Percentiles rank a stretch among this genome's conserved stretches.
Evolutionary conservation across 805 yeast species (phyloP).

Genomic region (Saturnispora silvae): DNA sequence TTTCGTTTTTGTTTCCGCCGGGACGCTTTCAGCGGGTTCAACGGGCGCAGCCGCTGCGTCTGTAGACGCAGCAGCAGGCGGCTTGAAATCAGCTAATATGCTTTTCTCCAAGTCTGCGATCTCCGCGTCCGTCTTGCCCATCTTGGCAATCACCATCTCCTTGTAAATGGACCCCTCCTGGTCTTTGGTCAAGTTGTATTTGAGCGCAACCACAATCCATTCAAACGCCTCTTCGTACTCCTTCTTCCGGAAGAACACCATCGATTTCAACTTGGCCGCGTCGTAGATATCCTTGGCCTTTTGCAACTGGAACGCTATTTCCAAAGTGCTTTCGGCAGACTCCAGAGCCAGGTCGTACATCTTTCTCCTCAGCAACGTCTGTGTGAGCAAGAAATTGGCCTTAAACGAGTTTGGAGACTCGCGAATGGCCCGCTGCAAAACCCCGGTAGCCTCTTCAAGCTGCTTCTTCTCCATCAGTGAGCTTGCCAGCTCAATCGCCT

Average conservation of each 20-base stretch:
- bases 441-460: constrained; percentile 33
- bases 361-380: constrained; percentile 36
- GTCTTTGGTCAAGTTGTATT: constrained; percentile 32
- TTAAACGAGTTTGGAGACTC: constrained; percentile 35
- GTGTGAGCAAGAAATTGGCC: constrained; percentile 40
- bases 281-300: constrained; percentile 36
- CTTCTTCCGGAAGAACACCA: constrained; percentile 36
- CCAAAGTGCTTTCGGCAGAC: constrained; percentile 34
- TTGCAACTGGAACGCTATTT: constrained; percentile 35
- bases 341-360: constrained; percentile 38
- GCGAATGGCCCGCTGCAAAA: constrained; percentile 30
- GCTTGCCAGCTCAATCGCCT: constrained; percentile 27
- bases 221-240: constrained; percentile 31
- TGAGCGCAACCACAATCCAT: constrained; percentile 33
- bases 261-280: constrained; percentile 39
- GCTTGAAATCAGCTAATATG: not conserved
- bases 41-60: not conserved
- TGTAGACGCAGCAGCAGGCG: not conserved
- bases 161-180: constrained; percentile 40
- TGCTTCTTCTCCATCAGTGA: constrained; percentile 24
- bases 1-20: too few relatives aligned
- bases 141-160: constrained; percentile 27
- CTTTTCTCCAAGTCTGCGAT: not conserved
- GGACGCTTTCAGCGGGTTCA: not conserved
- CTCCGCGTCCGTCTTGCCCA: constrained; percentile 1